Evolutionary conservation across 495 filamentous ascomycete genomes (phyloP).

Genomic region (Tuber magnatum): DNA sequence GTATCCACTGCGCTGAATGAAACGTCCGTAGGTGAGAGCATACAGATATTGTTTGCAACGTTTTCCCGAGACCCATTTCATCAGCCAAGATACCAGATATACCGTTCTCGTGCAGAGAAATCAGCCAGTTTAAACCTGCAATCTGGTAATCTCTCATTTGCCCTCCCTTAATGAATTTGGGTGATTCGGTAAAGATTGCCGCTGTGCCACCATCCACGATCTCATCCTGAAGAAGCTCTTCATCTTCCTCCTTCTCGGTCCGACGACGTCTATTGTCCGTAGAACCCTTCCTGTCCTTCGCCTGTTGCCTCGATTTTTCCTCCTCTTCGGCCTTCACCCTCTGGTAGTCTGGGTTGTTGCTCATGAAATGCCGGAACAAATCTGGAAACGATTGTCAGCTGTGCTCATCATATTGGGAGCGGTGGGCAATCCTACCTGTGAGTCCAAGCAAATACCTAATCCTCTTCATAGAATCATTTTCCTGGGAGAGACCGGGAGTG

Average conservation of each 20-base stretch:
- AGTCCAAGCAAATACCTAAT: slow-evolving; percentile 93
- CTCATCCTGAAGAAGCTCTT: slow-evolving; percentile 86
- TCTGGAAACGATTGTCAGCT: slow-evolving; percentile 46
- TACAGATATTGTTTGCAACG: slow-evolving; percentile 69
- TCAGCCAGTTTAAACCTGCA: slow-evolving; percentile 93
- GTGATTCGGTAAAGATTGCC: slow-evolving; percentile 88
- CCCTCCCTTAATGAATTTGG: slow-evolving; percentile 74
- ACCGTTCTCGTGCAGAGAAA: slow-evolving; percentile 95
- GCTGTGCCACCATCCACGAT: slow-evolving; percentile 74
- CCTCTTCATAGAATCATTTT: slow-evolving; percentile 89
- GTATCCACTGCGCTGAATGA: not conserved
- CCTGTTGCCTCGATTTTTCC: slow-evolving; percentile 63
- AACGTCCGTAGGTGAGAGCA: not conserved
- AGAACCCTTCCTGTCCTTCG: slow-evolving; percentile 66
- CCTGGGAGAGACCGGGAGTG: slow-evolving; percentile 49
- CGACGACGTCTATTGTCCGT: slow-evolving; percentile 73
- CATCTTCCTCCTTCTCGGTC: slow-evolving; percentile 97
- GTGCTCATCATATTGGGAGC: not conserved
- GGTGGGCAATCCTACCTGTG: slow-evolving; percentile 46
- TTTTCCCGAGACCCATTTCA: slow-evolving; percentile 96
- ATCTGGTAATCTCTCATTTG: slow-evolving; percentile 95
- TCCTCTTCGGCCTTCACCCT: slow-evolving; percentile 85
- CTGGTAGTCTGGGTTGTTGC: slow-evolving; percentile 85
- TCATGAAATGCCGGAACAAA: slow-evolving; percentile 98
- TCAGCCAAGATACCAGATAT: slow-evolving; percentile 97